Base-by-base conservation (phyloP, 164 flowering plant genomes). In the Sedum album region DNA sequence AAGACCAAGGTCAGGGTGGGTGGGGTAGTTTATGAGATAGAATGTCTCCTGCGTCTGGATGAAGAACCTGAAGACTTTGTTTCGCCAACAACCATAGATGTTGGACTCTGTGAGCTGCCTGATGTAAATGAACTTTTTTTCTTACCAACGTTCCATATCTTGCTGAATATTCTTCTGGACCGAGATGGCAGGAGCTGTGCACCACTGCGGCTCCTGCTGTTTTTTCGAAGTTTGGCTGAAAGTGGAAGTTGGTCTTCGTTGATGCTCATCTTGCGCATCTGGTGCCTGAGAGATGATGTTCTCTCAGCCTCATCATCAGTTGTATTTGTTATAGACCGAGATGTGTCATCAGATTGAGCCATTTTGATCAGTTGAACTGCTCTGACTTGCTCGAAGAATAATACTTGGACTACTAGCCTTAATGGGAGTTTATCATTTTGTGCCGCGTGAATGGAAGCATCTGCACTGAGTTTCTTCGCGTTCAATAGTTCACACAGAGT, bases 341-440 rank as follows among this genome's bases (percentile, higher is more conserved):
- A 53, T 11, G 31, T 33, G 14, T 48, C 38, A 20, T 48, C 38
- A 20, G 38, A 44, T 15, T 28, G 39, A 1, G 69, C 25, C 9
- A n/a, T 36, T 4, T 20, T 53, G 26, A 35, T n/a, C 9, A 63
- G 33, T 30, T 68, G 63, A 53, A 41, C 70, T 11, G 70, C 63
- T 49, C 70, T 33, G 20, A 68, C 60, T 39, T 68, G 70, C 70
- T 68, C 70, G 26, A 68, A 68, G 39, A 51, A 68, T 31, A 68
- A 46, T 25, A 68, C 70, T 36, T 68, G 70, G 30, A 68, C 70
- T 2, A 51, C 44, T 33, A 68, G 36, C 38, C 70, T 55, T 35
- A 68, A 63, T 20, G 70, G 70, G 41, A 68, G 70, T 28, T 60
- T 51, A n/a, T 68, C 70, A n/a, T 68, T 68, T 11, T 68, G 63